Percentiles rank a stretch among this genome's conserved stretches.
Conservation (phyloP, 768 basidiomycete species). For the Pholiota microspora region DNA sequence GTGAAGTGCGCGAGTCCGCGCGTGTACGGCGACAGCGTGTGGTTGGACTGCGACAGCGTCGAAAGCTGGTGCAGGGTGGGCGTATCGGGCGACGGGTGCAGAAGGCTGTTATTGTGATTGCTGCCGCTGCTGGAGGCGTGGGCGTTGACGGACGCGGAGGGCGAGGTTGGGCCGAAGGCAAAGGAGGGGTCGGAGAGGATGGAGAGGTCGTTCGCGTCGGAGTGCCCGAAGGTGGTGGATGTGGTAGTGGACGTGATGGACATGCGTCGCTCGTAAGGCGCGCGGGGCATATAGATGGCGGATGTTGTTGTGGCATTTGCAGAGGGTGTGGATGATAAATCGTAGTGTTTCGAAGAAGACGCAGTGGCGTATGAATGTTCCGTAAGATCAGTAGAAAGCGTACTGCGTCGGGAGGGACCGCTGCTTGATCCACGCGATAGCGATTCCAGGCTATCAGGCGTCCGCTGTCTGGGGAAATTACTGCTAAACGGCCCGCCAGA, state of each 20-base stretch:
- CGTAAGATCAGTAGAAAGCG: slow-evolving; percentile 3
- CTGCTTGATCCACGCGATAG: slow-evolving; percentile 20
- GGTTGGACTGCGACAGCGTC: slow-evolving; percentile 84
- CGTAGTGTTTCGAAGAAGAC: slow-evolving; percentile 3
- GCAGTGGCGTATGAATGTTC: background rate
- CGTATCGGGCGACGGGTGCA: slow-evolving; percentile 64
- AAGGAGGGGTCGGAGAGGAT: slow-evolving; percentile 12
- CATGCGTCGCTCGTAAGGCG: slow-evolving; percentile 29
- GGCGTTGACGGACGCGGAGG: slow-evolving; percentile 2
- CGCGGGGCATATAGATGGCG: slow-evolving; percentile 16
- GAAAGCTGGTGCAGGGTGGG: slow-evolving; percentile 83
- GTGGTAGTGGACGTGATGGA: slow-evolving; percentile 25
- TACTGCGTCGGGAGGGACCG: slow-evolving; percentile 3
- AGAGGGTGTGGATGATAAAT: background rate
- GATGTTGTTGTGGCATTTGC: slow-evolving; percentile 10
- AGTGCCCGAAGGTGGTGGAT: background rate
- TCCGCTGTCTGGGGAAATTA: slow-evolving; percentile 21
- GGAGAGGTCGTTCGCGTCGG: background rate
- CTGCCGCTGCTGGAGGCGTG: slow-evolving; percentile 17
- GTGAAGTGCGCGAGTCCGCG: slow-evolving; percentile 89
- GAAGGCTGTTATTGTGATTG: slow-evolving; percentile 28
- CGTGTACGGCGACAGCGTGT: slow-evolving; percentile 93
- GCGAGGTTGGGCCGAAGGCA: slow-evolving; percentile 1
- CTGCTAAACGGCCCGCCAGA: background rate
- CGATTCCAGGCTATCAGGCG: slow-evolving; percentile 52